Evolutionary conservation across 2,329 filamentous ascomycete genomes (phyloP).

Genomic region (Colletotrichum tabaci): DNA sequence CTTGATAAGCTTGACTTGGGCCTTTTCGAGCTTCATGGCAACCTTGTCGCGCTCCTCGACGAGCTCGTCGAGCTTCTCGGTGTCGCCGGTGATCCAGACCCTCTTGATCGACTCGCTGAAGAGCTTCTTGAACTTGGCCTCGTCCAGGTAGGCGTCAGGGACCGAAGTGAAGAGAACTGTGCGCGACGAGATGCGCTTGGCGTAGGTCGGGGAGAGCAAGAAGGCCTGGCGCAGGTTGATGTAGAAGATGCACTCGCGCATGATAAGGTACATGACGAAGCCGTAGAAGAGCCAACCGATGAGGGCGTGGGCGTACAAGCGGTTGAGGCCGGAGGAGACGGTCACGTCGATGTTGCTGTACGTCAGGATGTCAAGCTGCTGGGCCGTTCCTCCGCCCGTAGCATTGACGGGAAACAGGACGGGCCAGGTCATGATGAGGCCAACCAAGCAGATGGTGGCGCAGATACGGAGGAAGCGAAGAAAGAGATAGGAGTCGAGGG

Average conservation of each 20-base stretch:
- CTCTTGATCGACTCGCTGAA: conserved; percentile 87
- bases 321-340: conserved; percentile 67
- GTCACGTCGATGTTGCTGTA: conserved; percentile 80
- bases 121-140: conserved; percentile 82
- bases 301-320: conserved; percentile 86
- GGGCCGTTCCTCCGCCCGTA: conserved; percentile 78
- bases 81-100: conserved; percentile 87
- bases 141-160: conserved; percentile 82
- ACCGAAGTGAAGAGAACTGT: conserved; percentile 93
- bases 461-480: conserved; percentile 87
- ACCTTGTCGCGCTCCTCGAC: conserved; percentile 86
- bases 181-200: conserved; percentile 88
- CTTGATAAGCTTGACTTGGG: conserved; percentile 89
- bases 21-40: conserved; percentile 86
- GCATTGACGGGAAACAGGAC: conserved; percentile 89
- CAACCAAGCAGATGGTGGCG: conserved; percentile 84
- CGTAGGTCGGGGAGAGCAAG: conserved; percentile 86
- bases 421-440: conserved; percentile 88
- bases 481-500: conserved; percentile 88
- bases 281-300: conserved; percentile 87
- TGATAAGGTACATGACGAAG: conserved; percentile 91
- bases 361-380: conserved; percentile 82
- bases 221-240: conserved; percentile 95
- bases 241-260: conserved; percentile 90
- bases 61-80: conserved; percentile 82